Evolutionary conservation across 352 stramenopile genomes (phyloP).

Genomic region (Ophiocytium majus): DNA sequence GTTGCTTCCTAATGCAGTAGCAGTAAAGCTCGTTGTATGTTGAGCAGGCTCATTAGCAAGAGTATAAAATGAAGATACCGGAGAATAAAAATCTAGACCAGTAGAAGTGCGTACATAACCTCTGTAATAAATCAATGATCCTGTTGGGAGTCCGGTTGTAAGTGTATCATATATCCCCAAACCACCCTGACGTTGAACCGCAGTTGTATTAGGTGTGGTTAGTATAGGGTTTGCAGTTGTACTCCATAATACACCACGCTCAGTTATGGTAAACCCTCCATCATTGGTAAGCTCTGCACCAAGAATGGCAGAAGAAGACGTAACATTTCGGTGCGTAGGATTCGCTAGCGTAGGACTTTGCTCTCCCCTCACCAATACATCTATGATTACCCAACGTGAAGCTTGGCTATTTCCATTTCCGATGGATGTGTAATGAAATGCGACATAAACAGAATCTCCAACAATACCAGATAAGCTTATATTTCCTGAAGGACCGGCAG

Average conservation of each 20-base stretch:
- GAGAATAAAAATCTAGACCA: constrained; percentile 22
- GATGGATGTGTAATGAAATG: constrained; percentile 21
- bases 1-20: constrained; percentile 19
- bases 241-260: constrained; percentile 19
- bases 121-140: constrained; percentile 22
- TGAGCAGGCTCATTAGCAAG: constrained; percentile 19
- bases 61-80: constrained; percentile 22
- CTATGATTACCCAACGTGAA: constrained; percentile 20
- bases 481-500: constrained; percentile 18
- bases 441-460: constrained; percentile 20
- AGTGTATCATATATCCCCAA: constrained; percentile 21
- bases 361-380: constrained; percentile 19
- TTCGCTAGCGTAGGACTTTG: constrained; percentile 19
- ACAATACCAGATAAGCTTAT: constrained; percentile 22
- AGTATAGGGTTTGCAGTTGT: constrained; percentile 20
- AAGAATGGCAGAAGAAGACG: constrained; percentile 19
- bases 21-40: constrained; percentile 20
- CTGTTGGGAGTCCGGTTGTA: constrained; percentile 18
- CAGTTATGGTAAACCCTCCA: constrained; percentile 19
- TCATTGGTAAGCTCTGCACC: constrained; percentile 19
- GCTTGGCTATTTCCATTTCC: constrained; percentile 19
- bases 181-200: constrained; percentile 17
- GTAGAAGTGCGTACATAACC: constrained; percentile 19
- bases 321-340: constrained; percentile 19
- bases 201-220: constrained; percentile 20